These are phyloP conservation scores for Penicillium crystallinum DNA, from an alignment of 495 filamentous ascomycete species.

Conservation along the genomic window DNA sequence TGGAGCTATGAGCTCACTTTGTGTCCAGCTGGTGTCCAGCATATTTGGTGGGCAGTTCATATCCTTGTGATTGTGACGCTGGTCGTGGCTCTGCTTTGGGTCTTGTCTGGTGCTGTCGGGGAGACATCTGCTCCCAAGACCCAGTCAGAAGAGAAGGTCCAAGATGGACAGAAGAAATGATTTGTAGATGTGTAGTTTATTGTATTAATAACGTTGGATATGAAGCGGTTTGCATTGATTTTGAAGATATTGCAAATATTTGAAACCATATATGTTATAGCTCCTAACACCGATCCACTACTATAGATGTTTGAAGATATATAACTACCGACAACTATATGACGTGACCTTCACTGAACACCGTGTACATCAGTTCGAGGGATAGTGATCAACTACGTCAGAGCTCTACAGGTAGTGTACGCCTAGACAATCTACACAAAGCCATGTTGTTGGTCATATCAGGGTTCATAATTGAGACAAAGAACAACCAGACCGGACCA, in stretches of 20 bases:
- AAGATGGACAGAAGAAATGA: neutral
- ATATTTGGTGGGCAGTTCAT: slow-evolving; percentile 92
- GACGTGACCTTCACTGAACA: neutral
- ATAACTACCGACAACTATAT: neutral
- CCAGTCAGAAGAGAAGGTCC: neutral
- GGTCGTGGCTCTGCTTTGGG: slow-evolving; percentile 14
- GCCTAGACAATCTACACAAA: neutral
- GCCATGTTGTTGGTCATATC: slow-evolving; percentile 5
- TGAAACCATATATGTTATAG: neutral
- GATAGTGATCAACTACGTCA: too few relatives aligned
- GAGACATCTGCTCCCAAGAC: neutral
- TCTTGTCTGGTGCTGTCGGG: neutral
- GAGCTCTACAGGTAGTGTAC: too few relatives aligned
- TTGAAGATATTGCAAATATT: neutral
- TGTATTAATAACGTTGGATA: slow-evolving; percentile 1
- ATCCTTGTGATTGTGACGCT: slow-evolving; percentile 57
- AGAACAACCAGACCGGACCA: neutral
- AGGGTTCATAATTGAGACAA: slow-evolving; percentile 4
- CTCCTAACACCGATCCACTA: too few relatives aligned
- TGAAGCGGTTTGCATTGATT: neutral
- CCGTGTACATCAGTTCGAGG: too few relatives aligned
- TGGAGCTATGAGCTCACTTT: slow-evolving; percentile 78
- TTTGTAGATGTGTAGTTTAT: neutral
- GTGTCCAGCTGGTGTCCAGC: slow-evolving; percentile 77
- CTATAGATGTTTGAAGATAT: neutral